These are phyloP conservation scores for Tetrahymena thermophila DNA, from an alignment of 73 alveolate genomes.

Conservation along the genomic window DNA sequence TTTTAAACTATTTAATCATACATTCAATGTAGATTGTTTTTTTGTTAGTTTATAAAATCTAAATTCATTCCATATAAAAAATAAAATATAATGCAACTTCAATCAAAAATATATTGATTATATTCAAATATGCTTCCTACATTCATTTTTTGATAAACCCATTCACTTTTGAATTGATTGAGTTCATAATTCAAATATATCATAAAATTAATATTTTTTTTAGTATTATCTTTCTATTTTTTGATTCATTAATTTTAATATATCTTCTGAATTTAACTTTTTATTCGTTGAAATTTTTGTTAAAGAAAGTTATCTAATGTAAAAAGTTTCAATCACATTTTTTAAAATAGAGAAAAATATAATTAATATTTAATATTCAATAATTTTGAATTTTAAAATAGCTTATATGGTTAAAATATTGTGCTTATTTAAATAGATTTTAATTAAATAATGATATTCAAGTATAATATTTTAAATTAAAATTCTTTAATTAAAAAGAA, in stretches of 20 bases:
- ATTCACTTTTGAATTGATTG: neutral
- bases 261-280: neutral
- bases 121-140: neutral
- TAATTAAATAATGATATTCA: too few species aligned
- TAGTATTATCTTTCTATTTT: neutral
- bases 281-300: neutral
- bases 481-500: too few species aligned
- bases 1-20: neutral
- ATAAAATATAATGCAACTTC: neutral
- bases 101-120: neutral
- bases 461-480: too few species aligned
- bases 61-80: neutral
- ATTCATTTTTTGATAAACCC: neutral
- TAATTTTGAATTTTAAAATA: neutral
- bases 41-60: neutral
- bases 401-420: too few species aligned
- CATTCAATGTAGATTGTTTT: too few species aligned
- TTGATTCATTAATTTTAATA: neutral
- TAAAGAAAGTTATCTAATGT: neutral
- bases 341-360: too few species aligned
- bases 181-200: neutral
- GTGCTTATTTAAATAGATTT: too few species aligned
- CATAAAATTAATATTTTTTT: too few species aligned
- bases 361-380: too few species aligned
- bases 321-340: neutral